Evolutionary conservation across 2,329 filamentous ascomycete genomes (phyloP).

Genomic region (Scedosporium apiospermum): DNA sequence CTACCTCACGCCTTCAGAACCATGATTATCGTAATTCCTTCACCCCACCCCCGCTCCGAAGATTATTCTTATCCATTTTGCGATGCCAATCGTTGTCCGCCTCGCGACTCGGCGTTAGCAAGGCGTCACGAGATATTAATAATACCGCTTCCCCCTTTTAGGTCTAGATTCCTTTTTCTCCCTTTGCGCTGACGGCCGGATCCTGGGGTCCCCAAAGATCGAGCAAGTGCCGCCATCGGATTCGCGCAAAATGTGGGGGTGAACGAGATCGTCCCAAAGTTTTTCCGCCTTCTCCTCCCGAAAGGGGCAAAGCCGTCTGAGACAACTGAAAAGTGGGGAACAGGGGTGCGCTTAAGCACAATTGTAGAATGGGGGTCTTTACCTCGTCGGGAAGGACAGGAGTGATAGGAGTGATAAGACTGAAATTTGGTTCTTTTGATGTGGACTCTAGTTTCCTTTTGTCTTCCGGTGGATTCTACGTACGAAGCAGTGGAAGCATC

Average conservation of each 20-base stretch:
- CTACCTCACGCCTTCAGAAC: no score
- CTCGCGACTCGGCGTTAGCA: background rate
- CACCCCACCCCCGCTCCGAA: background rate
- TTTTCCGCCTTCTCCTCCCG: background rate
- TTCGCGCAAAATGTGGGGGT: constrained; percentile 4
- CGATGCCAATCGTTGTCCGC: background rate
- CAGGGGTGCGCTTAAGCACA: background rate
- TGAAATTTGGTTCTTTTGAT: no score
- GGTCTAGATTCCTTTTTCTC: background rate
- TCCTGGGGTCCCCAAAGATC: background rate
- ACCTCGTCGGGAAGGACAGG: background rate
- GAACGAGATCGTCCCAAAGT: background rate
- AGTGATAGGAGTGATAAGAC: no score
- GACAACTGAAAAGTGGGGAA: background rate
- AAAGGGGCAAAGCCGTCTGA: background rate
- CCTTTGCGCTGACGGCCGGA: background rate
- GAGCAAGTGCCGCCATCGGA: background rate
- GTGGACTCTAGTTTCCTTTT: background rate
- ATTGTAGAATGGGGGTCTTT: background rate
- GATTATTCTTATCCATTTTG: background rate
- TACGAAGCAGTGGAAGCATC: background rate
- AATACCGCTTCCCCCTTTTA: constrained; percentile 3
- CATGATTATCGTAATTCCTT: no score
- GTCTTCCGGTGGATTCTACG: background rate
- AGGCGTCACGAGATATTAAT: background rate